Base-by-base conservation (phyloP, 2,329 filamentous ascomycete genomes). In the Hypoxylon rubiginosum region DNA sequence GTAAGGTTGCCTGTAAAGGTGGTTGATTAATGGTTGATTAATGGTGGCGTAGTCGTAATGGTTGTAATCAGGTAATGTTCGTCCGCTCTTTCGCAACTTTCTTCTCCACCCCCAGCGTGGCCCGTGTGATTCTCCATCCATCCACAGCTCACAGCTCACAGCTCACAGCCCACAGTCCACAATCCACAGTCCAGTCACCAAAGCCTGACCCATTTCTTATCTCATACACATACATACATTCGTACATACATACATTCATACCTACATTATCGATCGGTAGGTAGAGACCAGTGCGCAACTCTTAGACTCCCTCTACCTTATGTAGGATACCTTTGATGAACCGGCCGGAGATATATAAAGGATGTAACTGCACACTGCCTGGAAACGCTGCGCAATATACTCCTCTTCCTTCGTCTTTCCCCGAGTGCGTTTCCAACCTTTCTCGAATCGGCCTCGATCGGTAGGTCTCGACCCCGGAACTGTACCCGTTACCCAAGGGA, bases 171-270 rank as follows among this genome's bases (percentile, higher is more conserved):
- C 43, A 30, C 34, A 39, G 34, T 28, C 60, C 28, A 7, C 28
- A 30, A 5, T 30, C 54, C 45, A 34, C 32, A 34, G 32, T 15
- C 39, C 32, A 34, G 32, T 15, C 39, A 19, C 2, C n/a, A n/a
- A n/a, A 43, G 39, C 45, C 51, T 51, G 51, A 56, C 55, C 61
- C 49, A 51, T 58, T 45, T 59, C 61, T 66, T 54, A 66, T 66
- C 62, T 56, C 50, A 53, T 64, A 57, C 39, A 43, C 21, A 24
- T 24, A 24, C 21, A 24, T 24, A 24, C 21, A 4, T 24, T 2
- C 21, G 4, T 24, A 24, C 21, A 24, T 24, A 24, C 21, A 24
- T 24, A 24, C 21, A 24, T 24, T 24, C 21, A 24, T 24, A 24
- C 21, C 4, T 24, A 24, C 21, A 24, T 24, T 24, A 24, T 49